Conservation (phyloP, 306 rosid species). For the Senna siamea region DNA sequence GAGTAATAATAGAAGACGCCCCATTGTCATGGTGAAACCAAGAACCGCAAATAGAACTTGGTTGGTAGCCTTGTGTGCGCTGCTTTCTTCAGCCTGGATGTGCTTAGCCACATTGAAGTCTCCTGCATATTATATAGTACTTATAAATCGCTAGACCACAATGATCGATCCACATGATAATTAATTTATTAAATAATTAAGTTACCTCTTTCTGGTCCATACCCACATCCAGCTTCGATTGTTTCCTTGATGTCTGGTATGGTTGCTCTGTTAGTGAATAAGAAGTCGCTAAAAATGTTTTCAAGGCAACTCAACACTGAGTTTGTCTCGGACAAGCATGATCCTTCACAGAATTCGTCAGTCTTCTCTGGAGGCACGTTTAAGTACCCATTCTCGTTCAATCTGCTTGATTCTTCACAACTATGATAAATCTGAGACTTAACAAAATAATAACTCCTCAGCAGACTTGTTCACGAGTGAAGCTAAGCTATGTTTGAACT, state of each 20-base stretch:
- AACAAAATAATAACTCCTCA: too few relatives aligned
- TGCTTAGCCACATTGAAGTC: conserved; percentile 74
- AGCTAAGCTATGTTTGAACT: too few relatives aligned
- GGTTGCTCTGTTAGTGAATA: conserved; percentile 78
- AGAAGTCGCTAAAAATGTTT: conserved; percentile 57
- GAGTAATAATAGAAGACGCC: too few relatives aligned
- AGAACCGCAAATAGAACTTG: conserved; percentile 43
- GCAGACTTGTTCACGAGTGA: too few relatives aligned
- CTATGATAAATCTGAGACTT: conserved; percentile 63
- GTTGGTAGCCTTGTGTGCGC: conserved; percentile 44
- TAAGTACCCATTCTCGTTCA: conserved; percentile 61
- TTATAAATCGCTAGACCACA: too few relatives aligned
- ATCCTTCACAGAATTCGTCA: conserved; percentile 66
- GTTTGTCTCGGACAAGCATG: conserved; percentile 73
- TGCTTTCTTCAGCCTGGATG: conserved; percentile 48
- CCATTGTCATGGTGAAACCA: too few relatives aligned
- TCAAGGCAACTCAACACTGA: conserved; percentile 69
- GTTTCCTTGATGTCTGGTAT: conserved; percentile 64
- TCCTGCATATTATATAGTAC: conserved; percentile 46
- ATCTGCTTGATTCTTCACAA: conserved; percentile 73
- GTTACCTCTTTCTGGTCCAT: conserved; percentile 80
- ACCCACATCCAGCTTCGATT: conserved; percentile 72
- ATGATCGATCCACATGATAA: too few relatives aligned
- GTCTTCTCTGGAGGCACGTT: conserved; percentile 60
- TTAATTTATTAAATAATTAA: too few relatives aligned